These are phyloP conservation scores for Monosporozyma siamensis DNA, from an alignment of 805 yeast genomes.

Conservation along the genomic window DNA sequence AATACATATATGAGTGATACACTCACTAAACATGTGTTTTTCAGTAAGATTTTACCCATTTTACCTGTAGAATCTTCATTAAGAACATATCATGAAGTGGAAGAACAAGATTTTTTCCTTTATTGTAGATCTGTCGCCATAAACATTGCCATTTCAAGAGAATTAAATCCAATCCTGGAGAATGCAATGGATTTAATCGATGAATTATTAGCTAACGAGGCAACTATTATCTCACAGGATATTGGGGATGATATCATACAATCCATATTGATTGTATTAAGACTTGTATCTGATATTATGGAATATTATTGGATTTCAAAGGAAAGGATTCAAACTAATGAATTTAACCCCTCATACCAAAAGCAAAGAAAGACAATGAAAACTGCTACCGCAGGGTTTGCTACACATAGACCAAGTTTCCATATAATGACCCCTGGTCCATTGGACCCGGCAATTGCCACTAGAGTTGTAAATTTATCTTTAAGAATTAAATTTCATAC, in stretches of 20 bases:
- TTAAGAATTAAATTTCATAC: conserved; percentile 26
- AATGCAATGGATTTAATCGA: conserved; percentile 8
- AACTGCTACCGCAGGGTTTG: conserved; percentile 25
- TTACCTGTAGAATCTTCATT: conserved; percentile 10
- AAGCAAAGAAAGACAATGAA: conserved; percentile 15
- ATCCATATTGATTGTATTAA: conserved; percentile 31
- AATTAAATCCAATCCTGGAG: conserved; percentile 8
- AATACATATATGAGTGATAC: conserved; percentile 9
- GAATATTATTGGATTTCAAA: conserved; percentile 30
- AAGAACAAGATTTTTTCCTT: conserved; percentile 9
- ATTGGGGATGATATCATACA: conserved; percentile 10
- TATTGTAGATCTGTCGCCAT: conserved; percentile 9
- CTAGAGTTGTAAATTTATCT: conserved; percentile 18
- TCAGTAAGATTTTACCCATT: conserved; percentile 16
- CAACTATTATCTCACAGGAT: conserved; percentile 3
- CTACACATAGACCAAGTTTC: conserved; percentile 26
- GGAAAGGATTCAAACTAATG: conserved; percentile 12
- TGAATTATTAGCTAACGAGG: conserved; percentile 5
- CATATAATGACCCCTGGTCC: conserved; percentile 29
- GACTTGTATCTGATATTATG: conserved; percentile 32
- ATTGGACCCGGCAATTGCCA: conserved; percentile 16
- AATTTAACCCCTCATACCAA: conserved; percentile 16
- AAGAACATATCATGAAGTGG: conserved; percentile 13
- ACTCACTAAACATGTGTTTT: conserved; percentile 16
- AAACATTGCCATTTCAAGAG: conserved; percentile 9